Evolutionary conservation across 139 green algal genomes (phyloP).

Genomic region (Desmodesmus armatus): DNA sequence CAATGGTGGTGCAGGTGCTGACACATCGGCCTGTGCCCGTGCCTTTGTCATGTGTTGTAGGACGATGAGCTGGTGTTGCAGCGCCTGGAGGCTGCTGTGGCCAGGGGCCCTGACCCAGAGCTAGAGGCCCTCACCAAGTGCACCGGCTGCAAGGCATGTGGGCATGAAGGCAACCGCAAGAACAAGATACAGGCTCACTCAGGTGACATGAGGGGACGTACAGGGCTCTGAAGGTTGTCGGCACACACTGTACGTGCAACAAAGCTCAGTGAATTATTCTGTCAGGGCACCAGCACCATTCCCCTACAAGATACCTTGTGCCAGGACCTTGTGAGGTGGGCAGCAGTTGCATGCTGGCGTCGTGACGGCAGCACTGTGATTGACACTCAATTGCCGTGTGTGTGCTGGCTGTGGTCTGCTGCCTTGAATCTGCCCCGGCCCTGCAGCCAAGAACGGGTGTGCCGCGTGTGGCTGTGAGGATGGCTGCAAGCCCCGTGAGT

Average conservation of each 20-base stretch:
- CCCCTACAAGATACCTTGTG: too few species aligned
- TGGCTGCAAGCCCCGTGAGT: neutral
- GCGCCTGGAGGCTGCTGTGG: constrained; percentile 39
- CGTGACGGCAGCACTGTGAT: too few species aligned
- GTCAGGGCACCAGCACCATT: too few species aligned
- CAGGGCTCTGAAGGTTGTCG: too few species aligned
- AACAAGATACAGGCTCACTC: constrained; percentile 22
- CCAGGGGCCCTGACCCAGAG: constrained; percentile 49
- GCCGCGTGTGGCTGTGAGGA: constrained; percentile 29
- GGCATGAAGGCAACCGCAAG: constrained; percentile 38
- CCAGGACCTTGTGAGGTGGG: too few species aligned
- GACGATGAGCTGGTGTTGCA: constrained; percentile 45
- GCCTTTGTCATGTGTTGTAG: constrained; percentile 32
- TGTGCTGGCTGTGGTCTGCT: neutral
- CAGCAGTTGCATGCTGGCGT: too few species aligned
- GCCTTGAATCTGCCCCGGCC: too few species aligned
- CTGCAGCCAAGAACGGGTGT: constrained; percentile 28
- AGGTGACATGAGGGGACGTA: too few species aligned
- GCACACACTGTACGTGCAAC: too few species aligned
- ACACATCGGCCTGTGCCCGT: too few species aligned
- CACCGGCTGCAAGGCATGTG: constrained; percentile 60
- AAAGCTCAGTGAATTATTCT: constrained; percentile 11
- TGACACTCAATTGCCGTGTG: too few species aligned
- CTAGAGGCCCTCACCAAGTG: constrained; percentile 49
- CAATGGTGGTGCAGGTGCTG: too few species aligned